Conservation (phyloP, 2,329 filamentous ascomycete species). For the Pseudodiploospora longispora region DNA sequence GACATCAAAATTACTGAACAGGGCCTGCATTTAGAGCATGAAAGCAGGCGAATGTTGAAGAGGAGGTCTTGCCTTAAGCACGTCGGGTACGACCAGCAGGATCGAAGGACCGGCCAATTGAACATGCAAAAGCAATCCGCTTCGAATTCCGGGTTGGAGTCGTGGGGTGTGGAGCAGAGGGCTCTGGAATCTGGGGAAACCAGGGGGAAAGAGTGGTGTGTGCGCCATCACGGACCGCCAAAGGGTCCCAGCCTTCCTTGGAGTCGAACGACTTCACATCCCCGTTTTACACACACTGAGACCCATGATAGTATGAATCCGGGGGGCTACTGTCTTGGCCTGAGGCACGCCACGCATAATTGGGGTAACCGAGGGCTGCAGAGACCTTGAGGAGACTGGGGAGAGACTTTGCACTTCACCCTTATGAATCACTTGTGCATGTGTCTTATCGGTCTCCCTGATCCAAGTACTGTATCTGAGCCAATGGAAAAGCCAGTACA, state of each 20-base stretch:
- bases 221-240: constrained; percentile 17
- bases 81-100: too few species aligned
- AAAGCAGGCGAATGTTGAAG: too few species aligned
- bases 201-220: constrained; percentile 22
- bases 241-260: constrained; percentile 16
- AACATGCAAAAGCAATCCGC: too few species aligned
- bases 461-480: not conserved
- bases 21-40: too few species aligned
- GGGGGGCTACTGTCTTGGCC: constrained; percentile 4
- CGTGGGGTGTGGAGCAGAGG: too few species aligned
- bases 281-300: too few species aligned
- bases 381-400: not conserved
- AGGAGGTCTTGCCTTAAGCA: too few species aligned
- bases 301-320: constrained; percentile 4
- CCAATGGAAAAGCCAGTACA: not conserved
- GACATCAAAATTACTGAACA: too few species aligned
- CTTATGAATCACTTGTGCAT: too few species aligned
- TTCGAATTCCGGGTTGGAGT: too few species aligned
- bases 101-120: too few species aligned
- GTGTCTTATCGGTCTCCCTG: constrained; percentile 1
- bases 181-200: constrained; percentile 24
- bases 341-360: constrained; percentile 2
- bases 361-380: constrained; percentile 8
- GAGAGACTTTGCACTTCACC: too few species aligned
- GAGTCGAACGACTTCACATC: constrained; percentile 16